Conservation (phyloP, 805 yeast species). For the Torulaspora gathmanii region DNA sequence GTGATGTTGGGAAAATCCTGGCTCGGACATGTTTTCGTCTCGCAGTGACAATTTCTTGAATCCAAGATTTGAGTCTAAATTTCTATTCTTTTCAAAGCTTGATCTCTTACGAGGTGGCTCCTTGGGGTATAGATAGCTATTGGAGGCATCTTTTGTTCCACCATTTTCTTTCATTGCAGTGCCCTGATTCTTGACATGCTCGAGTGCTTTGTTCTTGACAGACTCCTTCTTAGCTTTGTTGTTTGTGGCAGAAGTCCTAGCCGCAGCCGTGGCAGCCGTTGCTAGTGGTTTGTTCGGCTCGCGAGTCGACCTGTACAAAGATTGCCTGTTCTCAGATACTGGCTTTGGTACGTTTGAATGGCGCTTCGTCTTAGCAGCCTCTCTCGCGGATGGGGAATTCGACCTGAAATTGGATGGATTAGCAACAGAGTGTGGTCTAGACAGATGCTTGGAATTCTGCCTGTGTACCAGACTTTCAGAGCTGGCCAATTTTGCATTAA, state of each 20-base stretch:
- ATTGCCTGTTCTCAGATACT: background rate
- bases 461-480: slow-evolving; percentile 10
- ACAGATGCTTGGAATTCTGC: slow-evolving; percentile 7
- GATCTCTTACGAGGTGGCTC: slow-evolving; percentile 44
- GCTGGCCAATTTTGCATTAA: slow-evolving; percentile 58
- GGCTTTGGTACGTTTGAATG: slow-evolving; percentile 10
- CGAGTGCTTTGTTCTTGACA: slow-evolving; percentile 1
- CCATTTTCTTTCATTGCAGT: slow-evolving; percentile 10
- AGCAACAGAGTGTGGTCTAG: slow-evolving; percentile 26
- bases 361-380: slow-evolving; percentile 12
- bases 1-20: slow-evolving; percentile 9
- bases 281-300: slow-evolving; percentile 1
- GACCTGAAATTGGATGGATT: slow-evolving; percentile 7
- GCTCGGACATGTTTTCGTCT: slow-evolving; percentile 23
- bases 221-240: slow-evolving; percentile 1
- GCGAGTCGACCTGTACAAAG: background rate
- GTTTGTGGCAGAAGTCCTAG: slow-evolving; percentile 4
- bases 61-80: slow-evolving; percentile 33
- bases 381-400: slow-evolving; percentile 17
- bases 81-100: slow-evolving; percentile 51
- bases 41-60: slow-evolving; percentile 38
- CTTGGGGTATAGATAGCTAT: slow-evolving; percentile 34
- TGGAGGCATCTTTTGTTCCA: slow-evolving; percentile 8
- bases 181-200: slow-evolving; percentile 7
- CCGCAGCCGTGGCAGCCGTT: slow-evolving; percentile 9